phyloP scores from a whole-genome alignment of 2,329 filamentous ascomycete genomes.

The Fusarium secorum region DNA sequence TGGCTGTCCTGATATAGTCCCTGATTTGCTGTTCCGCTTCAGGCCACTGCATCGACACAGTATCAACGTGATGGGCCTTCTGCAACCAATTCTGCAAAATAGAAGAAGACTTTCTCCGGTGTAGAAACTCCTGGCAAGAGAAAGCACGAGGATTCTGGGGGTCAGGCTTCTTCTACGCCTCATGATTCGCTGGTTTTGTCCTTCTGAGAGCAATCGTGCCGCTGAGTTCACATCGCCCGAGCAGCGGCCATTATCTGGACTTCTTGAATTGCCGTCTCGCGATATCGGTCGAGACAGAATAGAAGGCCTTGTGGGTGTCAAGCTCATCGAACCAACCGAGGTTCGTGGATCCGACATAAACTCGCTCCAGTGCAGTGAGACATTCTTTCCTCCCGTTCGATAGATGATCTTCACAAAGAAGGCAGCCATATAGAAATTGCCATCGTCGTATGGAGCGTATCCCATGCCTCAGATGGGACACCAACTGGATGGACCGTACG shows the following conservation, averaged over 20 bases:
- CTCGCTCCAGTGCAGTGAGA: not conserved
- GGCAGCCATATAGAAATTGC: accelerated
- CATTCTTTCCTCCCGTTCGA: not conserved
- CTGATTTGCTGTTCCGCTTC: not conserved
- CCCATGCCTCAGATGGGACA: not conserved
- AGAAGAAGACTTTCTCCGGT: not conserved
- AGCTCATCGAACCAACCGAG: not conserved
- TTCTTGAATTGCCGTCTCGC: not conserved
- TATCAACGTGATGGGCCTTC: not conserved
- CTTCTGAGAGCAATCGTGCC: not conserved
- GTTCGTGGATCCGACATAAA: too few relatives aligned
- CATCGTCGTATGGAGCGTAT: not conserved
- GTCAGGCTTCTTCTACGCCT: not conserved
- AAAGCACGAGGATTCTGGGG: not conserved
- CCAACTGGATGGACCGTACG: not conserved
- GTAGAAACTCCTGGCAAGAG: not conserved
- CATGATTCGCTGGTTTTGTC: not conserved
- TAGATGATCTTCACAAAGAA: not conserved
- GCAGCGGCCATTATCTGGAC: not conserved
- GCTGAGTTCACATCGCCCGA: not conserved
- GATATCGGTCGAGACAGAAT: not conserved
- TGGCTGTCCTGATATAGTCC: not conserved
- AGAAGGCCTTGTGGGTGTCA: not conserved
- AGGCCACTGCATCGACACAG: not conserved
- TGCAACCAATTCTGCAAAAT: not conserved